These are phyloP conservation scores for Diplocarpon rosae DNA, from an alignment of 2,329 filamentous ascomycete genomes.

Conservation along the genomic window DNA sequence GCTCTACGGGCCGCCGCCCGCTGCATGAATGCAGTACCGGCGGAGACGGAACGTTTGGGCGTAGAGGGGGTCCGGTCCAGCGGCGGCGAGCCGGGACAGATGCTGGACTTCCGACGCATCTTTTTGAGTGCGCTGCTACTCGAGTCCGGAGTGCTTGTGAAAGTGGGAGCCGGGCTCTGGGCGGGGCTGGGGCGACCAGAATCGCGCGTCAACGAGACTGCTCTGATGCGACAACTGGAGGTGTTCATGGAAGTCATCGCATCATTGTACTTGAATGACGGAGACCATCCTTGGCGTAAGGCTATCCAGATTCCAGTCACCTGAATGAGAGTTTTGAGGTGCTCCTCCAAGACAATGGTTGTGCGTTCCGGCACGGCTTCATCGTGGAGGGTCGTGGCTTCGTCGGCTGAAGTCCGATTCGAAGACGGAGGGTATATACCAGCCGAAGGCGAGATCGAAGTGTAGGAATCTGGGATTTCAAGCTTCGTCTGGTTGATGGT, in stretches of 20 bases:
- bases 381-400: slow-evolving; percentile 6
- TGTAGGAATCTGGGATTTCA: slow-evolving; percentile 60
- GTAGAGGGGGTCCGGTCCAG: slow-evolving; percentile 8
- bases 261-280: slow-evolving; percentile 29
- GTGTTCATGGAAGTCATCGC: slow-evolving; percentile 13
- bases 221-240: slow-evolving; percentile 12
- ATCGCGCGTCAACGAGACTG: slow-evolving; percentile 19
- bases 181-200: slow-evolving; percentile 7
- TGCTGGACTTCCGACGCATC: too few species aligned
- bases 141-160: slow-evolving; percentile 20
- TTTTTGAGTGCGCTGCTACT: slow-evolving; percentile 1
- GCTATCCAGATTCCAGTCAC: slow-evolving; percentile 42
- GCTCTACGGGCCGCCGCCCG: slow-evolving; percentile 20
- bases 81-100: slow-evolving; percentile 6
- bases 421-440: slow-evolving; percentile 32
- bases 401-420: slow-evolving; percentile 7
- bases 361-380: slow-evolving; percentile 24
- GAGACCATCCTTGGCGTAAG: slow-evolving; percentile 34
- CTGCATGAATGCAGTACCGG: slow-evolving; percentile 37
- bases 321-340: slow-evolving; percentile 38
- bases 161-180: slow-evolving; percentile 10
- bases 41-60: slow-evolving; percentile 35
- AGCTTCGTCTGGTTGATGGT: slow-evolving; percentile 52
- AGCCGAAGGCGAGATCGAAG: slow-evolving; percentile 40
- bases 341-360: slow-evolving; percentile 32